Base-by-base conservation (phyloP, 495 filamentous ascomycete genomes). In the Aspergillus asperescens region DNA sequence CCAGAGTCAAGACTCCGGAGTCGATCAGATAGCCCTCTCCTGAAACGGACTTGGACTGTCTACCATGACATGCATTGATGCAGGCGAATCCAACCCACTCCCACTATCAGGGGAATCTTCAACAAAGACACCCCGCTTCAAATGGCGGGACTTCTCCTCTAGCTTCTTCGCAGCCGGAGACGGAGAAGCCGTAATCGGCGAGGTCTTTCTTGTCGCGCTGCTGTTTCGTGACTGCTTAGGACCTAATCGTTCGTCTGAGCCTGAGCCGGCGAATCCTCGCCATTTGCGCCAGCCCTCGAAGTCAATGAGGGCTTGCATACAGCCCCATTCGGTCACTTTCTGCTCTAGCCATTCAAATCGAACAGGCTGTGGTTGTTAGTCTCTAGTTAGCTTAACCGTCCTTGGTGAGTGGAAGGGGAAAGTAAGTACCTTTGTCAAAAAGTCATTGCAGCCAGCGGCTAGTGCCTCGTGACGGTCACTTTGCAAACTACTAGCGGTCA, bases 241-340 rank as follows among this genome's bases (percentile, higher is more conserved):
- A 27, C 67, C 71, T 8, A 61, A 52, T 27, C 55, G 58, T 24
- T 48, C 62, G 22, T 66, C 58, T 8, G 55, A 51, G 16, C 39
- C 39, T 15, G 43, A 22, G 39, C 74, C 67, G 23, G 80, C 74
- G 61, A 83, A 91, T 55, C 89, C 85, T 61, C 95, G 96, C 93
- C 93, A 98, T 69, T 90, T 88, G 37, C 90, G 83, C 93, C 93
- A 98, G 47, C 93, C 93, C 62, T 97, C 93, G 60, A 90, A 97
- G 75, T 98, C 93, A 68, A 98, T 98, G 47, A 98, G 74, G 16
- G 94, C 94, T 76, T 97, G 93, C 77, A 98, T 96, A 73, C 93
- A 98, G 56, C 93, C 93, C 93, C 93, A 98, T 80, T 98, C 93
- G 65, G 92, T 96, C 34, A 97, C 90, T 65, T 98, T 98, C 34